Conservation (phyloP, 2,329 filamentous ascomycete species). For the Diatrype stigma region DNA sequence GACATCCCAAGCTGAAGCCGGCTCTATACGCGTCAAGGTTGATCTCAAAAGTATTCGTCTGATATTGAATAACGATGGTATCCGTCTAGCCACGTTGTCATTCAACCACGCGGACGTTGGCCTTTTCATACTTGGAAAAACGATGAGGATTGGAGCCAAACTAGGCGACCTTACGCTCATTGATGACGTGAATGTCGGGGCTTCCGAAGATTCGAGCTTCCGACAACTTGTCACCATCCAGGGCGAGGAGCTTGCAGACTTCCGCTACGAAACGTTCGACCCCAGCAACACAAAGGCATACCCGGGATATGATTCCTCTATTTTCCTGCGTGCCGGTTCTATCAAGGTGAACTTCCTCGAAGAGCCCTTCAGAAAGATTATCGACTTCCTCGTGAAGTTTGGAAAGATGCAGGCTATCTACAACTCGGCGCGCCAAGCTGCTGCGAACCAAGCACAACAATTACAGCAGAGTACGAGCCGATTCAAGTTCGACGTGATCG, state of each 20-base stretch:
- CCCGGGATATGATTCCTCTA: constrained; percentile 90
- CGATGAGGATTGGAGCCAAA: constrained; percentile 82
- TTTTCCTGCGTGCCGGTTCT: constrained; percentile 86
- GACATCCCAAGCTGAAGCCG: constrained; percentile 42
- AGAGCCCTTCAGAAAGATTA: constrained; percentile 96
- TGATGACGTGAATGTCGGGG: constrained; percentile 91
- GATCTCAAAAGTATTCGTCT: constrained; percentile 90
- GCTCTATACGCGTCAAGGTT: constrained; percentile 89
- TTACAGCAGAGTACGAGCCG: constrained; percentile 86
- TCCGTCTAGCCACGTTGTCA: constrained; percentile 85
- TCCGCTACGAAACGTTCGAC: constrained; percentile 96
- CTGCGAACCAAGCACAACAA: constrained; percentile 88
- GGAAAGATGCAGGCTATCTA: constrained; percentile 99
- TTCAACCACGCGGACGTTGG: constrained; percentile 90
- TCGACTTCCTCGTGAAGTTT: constrained; percentile 97
- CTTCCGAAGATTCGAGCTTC: constrained; percentile 73
- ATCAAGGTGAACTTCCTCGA: constrained; percentile 97
- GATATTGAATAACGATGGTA: constrained; percentile 96
- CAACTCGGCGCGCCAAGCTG: constrained; percentile 92
- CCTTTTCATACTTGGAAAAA: constrained; percentile 79
- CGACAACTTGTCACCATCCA: constrained; percentile 90
- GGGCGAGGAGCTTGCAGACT: constrained; percentile 91
- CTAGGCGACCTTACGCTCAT: constrained; percentile 84
- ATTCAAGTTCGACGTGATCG: constrained; percentile 88
- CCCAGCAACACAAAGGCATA: constrained; percentile 64